Conservation (phyloP, 176 grass and related monocot species). For the Miscanthus lutarioriparius region DNA sequence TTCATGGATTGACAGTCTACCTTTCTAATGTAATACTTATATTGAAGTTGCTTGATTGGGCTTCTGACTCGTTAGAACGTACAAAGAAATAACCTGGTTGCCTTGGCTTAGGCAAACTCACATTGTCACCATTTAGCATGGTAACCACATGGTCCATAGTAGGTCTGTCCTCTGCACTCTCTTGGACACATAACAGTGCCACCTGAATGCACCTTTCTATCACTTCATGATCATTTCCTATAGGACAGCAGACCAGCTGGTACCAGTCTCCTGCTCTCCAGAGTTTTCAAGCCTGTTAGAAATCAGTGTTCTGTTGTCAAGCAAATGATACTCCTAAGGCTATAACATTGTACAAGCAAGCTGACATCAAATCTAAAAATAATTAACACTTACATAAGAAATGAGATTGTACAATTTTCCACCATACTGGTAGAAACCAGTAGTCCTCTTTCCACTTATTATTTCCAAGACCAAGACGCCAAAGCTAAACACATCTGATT, state of each 20-base stretch:
- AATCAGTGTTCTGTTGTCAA: background rate
- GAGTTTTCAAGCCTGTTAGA: conserved; percentile 41
- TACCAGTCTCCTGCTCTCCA: conserved; percentile 34
- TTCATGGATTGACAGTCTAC: background rate
- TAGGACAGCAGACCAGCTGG: conserved; percentile 26
- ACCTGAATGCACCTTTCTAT: conserved; percentile 52
- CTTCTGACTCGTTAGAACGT: background rate
- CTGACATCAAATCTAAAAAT: background rate
- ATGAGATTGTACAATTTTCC: conserved; percentile 39
- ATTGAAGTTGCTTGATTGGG: background rate
- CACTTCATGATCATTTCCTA: conserved; percentile 1
- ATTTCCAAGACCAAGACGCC: conserved; percentile 63
- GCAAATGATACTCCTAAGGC: background rate
- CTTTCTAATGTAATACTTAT: conserved; percentile 29
- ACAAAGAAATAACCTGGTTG: conserved; percentile 45
- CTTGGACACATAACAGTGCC: conserved; percentile 49
- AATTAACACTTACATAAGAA: conserved; percentile 44
- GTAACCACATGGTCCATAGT: conserved; percentile 41
- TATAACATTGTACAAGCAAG: conserved; percentile 5
- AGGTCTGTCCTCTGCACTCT: conserved; percentile 48
- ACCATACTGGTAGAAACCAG: conserved; percentile 36
- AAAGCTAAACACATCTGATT: conserved; percentile 80
- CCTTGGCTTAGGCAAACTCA: conserved; percentile 36
- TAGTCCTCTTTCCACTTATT: conserved; percentile 48
- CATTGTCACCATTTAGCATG: conserved; percentile 33